Percentiles rank a stretch among this genome's conserved stretches.
Conservation (phyloP, 192 early-diverging fungal genomes). For the Phycomyces blakesleeanus region DNA sequence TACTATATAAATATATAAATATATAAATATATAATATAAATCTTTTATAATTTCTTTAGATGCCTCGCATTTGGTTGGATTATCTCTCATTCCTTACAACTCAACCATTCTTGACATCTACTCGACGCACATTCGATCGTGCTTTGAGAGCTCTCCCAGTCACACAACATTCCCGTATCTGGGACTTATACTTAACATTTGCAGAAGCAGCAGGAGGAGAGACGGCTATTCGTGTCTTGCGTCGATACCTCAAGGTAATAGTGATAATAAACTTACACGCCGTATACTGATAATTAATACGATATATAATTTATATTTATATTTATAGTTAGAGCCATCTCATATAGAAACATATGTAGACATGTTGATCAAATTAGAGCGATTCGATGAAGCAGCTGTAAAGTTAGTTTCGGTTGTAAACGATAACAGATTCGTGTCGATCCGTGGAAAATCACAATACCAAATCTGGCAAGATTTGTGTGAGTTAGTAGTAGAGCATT, state of each 20-base stretch:
- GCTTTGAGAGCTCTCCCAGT: slow-evolving; percentile 86
- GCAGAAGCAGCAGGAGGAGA: slow-evolving; percentile 75
- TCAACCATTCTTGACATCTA: slow-evolving; percentile 64
- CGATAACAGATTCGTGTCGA: slow-evolving; percentile 62
- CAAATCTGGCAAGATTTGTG: slow-evolving; percentile 86
- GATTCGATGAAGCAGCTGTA: slow-evolving; percentile 75
- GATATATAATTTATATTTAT: background rate
- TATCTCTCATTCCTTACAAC: slow-evolving; percentile 69
- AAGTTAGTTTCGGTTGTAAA: slow-evolving; percentile 71
- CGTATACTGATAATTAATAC: background rate
- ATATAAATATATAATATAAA: too few relatives aligned
- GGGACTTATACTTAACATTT: slow-evolving; percentile 83
- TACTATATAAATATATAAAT: too few relatives aligned
- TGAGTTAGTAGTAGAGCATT: slow-evolving; percentile 72
- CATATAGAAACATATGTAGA: slow-evolving; percentile 73
- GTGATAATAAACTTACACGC: background rate
- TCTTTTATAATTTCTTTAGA: slow-evolving; percentile 40
- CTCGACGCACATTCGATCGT: slow-evolving; percentile 86
- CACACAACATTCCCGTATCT: slow-evolving; percentile 89
- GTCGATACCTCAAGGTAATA: slow-evolving; percentile 73
- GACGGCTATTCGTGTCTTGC: slow-evolving; percentile 75
- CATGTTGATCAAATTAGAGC: slow-evolving; percentile 58
- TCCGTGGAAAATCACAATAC: slow-evolving; percentile 62
- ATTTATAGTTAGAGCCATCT: slow-evolving; percentile 65
- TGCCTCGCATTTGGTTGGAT: slow-evolving; percentile 89